Evolutionary conservation across 176 grass and related monocot species (phyloP).

Genomic region (Bolboschoenus planiculmis): DNA sequence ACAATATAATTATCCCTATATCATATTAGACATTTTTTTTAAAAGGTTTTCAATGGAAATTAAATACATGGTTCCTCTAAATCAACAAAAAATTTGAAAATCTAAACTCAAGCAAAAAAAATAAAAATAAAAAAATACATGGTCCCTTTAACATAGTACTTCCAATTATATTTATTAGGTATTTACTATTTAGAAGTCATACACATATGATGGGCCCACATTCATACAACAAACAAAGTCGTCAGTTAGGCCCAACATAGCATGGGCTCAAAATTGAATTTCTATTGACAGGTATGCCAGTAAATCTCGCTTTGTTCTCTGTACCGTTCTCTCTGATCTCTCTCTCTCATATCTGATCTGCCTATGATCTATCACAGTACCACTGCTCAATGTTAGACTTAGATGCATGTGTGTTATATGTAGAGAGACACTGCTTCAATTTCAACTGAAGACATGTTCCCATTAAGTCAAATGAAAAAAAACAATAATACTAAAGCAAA

Average conservation of each 20-base stretch:
- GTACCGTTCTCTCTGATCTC: slow-evolving; percentile 2
- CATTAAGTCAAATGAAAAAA: not conserved
- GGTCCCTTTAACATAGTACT: not conserved
- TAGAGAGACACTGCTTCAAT: slow-evolving; percentile 1
- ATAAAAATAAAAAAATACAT: not conserved
- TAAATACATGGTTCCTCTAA: no score
- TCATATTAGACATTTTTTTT: not conserved
- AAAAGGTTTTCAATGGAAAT: not conserved
- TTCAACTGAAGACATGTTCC: not conserved
- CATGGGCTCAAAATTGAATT: slow-evolving; percentile 15
- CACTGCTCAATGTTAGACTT: no score
- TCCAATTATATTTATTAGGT: not conserved
- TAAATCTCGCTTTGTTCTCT: slow-evolving; percentile 17
- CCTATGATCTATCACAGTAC: not conserved
- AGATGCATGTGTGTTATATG: no score
- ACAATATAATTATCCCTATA: not conserved
- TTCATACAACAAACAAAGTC: slow-evolving; percentile 11
- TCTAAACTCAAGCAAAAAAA: not conserved
- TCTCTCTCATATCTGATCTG: no score
- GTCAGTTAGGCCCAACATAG: slow-evolving; percentile 21
- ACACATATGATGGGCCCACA: not conserved
- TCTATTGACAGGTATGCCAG: not conserved
- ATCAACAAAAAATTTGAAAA: not conserved
- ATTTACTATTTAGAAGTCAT: not conserved
- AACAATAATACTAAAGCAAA: not conserved